A percentile compares a stretch with the other conserved stretches of the same genome.
Conservation (phyloP, 352 stramenopile genomes). For the Aphanomyces stellatus region DNA sequence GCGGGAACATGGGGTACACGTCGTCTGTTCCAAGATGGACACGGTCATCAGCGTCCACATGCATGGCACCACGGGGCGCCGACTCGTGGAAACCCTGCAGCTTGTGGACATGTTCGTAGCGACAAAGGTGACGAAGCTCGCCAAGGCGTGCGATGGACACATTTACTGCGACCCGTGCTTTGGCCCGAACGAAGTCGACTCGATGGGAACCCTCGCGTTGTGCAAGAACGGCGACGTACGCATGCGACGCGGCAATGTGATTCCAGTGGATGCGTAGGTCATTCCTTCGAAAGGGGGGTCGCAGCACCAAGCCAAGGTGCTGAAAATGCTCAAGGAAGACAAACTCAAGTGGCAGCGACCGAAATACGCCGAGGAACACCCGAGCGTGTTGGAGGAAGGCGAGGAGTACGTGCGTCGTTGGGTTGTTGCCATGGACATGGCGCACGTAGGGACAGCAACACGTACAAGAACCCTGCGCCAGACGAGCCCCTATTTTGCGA, state of each 20-base stretch:
- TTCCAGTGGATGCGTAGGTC: not conserved
- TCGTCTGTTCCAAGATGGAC: slow-evolving; percentile 66
- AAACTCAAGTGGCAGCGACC: slow-evolving; percentile 77
- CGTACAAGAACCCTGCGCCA: slow-evolving; percentile 27
- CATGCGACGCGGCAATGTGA: not conserved
- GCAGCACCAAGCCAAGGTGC: slow-evolving; percentile 64
- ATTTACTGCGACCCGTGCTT: slow-evolving; percentile 78
- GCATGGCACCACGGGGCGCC: slow-evolving; percentile 52
- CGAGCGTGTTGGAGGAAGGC: slow-evolving; percentile 17
- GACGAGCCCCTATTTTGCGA: slow-evolving; percentile 43
- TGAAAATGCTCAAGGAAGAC: slow-evolving; percentile 56
- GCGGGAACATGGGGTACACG: slow-evolving; percentile 62
- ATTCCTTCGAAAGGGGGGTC: slow-evolving; percentile 60
- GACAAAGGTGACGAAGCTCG: slow-evolving; percentile 57
- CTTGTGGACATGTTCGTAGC: slow-evolving; percentile 65
- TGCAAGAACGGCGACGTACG: slow-evolving; percentile 42
- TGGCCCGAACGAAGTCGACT: slow-evolving; percentile 47
- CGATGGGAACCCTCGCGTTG: slow-evolving; percentile 45
- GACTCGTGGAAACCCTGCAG: slow-evolving; percentile 40
- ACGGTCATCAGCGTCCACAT: slow-evolving; percentile 72
- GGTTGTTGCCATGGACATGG: no score
- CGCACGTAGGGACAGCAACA: not conserved
- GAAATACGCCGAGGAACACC: slow-evolving; percentile 34
- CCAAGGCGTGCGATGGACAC: slow-evolving; percentile 41
- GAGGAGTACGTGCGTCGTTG: no score